Evolutionary conservation across 345 rosid genomes (phyloP), one percentile per base, ranked within the genome.

Genomic region (Eucalyptus curtisii): DNA sequence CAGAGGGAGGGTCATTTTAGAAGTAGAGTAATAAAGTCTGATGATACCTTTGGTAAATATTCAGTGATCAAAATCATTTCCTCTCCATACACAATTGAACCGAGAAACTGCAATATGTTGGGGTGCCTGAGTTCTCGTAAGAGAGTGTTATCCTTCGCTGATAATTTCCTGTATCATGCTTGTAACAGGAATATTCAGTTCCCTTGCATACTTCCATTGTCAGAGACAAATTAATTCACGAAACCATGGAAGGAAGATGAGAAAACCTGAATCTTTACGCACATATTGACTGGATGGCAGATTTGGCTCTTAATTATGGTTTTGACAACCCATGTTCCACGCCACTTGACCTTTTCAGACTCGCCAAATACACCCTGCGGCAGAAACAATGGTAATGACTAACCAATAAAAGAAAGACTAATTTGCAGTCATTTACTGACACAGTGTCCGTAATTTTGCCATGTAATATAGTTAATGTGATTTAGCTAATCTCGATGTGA

Each of bases 261-360:
- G 59, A 61, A 30, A 68, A 17, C 44, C n/a, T 11, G 64, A 30
- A 68, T 31, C 61, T 47, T 19, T 33, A 87, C 49, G 68, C 89
- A 95, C 95, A 92, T 92, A 87, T 91, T 92, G 17, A 88, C 91
- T 25, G 92, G 93, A 86, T 88, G 91, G 79, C 81, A 68, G 86
- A 92, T 93, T 86, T 93, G 93, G 88, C 94, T 92, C 90, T 91
- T 91, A 37, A 95, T 93, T 9, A 92, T 91, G 17, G 96, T 93
- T 89, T 93, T 94, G 57, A 93, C 94, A 59, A 95, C 95, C 96
- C 95, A 93, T 13, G 95, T 95, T 90, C 95, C 96, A 37, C 94
- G 91, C 96, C 95, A 95, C 87, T 92, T 93, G 88, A 93, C 95
- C 91, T 71, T 95, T 27, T 92, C 90, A n/a, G 94, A 92, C 85